A percentile compares a stretch with the other conserved stretches of the same genome.
These are phyloP conservation scores for Candida schatavii DNA, from an alignment of 805 yeast genomes.

Conservation along the genomic window DNA sequence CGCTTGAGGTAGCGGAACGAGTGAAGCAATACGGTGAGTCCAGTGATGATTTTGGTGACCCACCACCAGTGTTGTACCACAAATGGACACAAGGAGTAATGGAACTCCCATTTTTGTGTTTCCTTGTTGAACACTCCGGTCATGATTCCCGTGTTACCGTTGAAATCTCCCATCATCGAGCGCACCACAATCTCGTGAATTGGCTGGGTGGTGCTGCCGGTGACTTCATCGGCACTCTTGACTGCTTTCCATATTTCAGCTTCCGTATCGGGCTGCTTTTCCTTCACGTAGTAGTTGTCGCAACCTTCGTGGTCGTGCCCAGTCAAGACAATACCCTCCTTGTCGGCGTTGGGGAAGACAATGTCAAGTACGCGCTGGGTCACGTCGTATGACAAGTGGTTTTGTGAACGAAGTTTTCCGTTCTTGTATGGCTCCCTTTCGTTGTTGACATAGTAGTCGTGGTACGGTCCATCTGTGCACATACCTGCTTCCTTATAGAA, in stretches of 20 bases:
- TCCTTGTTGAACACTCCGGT: conserved; percentile 61
- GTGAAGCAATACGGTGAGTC: conserved; percentile 30
- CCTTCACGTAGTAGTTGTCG: conserved; percentile 42
- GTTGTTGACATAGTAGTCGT: conserved; percentile 45
- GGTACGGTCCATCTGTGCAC: conserved; percentile 82
- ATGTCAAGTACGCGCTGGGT: conserved; percentile 66
- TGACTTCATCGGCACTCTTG: conserved; percentile 12
- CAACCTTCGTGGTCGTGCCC: conserved; percentile 99
- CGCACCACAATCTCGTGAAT: conserved; percentile 81
- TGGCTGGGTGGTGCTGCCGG: conserved; percentile 19
- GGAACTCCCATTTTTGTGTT: conserved; percentile 56
- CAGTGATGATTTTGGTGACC: conserved; percentile 60
- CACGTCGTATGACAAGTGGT: conserved; percentile 69
- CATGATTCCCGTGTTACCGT: conserved; percentile 83
- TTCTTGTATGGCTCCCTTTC: conserved; percentile 64
- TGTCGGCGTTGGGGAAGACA: conserved; percentile 59
- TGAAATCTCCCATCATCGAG: conserved; percentile 95
- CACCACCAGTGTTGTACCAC: conserved; percentile 94
- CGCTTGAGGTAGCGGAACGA: conserved; percentile 15
- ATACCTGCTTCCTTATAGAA: conserved; percentile 75
- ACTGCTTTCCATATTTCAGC: conserved; percentile 9
- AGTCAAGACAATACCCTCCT: conserved; percentile 78
- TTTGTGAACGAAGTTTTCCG: conserved; percentile 76
- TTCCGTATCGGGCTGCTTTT: neutral
- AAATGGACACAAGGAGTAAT: conserved; percentile 75